Conservation (phyloP, 176 grass and related monocot species). For the Avena sativa region DNA sequence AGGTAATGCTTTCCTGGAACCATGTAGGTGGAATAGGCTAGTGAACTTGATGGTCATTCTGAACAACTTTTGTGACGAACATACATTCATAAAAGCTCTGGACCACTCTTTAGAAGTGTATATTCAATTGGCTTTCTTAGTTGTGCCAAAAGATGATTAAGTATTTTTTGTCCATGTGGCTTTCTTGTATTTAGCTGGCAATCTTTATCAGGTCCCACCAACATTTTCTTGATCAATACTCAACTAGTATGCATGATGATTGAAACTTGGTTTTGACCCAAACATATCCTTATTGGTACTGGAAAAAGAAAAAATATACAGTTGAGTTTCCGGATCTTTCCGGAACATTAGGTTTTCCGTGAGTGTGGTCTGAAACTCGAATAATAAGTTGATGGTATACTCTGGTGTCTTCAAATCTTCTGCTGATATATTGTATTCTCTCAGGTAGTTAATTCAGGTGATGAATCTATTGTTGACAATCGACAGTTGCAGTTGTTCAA, state of each 20-base stretch:
- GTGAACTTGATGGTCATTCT: slow-evolving; percentile 9
- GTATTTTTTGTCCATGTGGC: slow-evolving; percentile 5
- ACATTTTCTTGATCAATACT: not conserved
- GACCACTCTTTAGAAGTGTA: not conserved
- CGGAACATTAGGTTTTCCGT: not conserved
- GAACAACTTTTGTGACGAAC: not conserved
- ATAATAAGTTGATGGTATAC: not conserved
- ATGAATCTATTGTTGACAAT: slow-evolving; percentile 47
- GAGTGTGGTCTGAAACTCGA: not conserved
- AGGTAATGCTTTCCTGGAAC: slow-evolving; percentile 53
- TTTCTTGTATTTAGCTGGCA: slow-evolving; percentile 9
- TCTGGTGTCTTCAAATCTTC: slow-evolving; percentile 15
- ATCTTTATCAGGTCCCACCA: not conserved
- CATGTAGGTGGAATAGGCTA: slow-evolving; percentile 14
- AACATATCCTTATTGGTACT: not conserved
- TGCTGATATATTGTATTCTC: slow-evolving; percentile 33
- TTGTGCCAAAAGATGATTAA: not conserved
- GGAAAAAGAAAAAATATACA: not conserved
- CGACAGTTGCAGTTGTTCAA: slow-evolving; percentile 64
- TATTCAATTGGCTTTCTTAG: slow-evolving; percentile 1
- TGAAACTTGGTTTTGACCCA: slow-evolving; percentile 1
- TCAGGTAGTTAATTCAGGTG: slow-evolving; percentile 68
- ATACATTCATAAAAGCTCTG: not conserved
- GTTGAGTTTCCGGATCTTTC: not conserved
- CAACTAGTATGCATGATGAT: slow-evolving; percentile 11